phyloP scores from a whole-genome alignment of 106 monocot genomes.

The Cymbidium sinense region DNA sequence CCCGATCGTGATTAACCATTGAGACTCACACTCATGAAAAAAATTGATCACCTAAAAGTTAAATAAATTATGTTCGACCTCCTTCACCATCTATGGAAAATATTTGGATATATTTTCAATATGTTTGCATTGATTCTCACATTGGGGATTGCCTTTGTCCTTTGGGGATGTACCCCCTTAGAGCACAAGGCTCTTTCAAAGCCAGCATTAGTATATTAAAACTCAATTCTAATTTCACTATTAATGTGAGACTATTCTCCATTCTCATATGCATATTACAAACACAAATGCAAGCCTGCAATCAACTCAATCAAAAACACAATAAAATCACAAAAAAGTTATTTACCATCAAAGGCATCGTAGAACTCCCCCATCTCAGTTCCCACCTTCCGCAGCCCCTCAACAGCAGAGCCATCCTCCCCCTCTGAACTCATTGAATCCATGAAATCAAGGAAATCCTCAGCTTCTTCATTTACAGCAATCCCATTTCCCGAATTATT shows the following conservation, averaged over 20 bases:
- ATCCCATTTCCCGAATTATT: neutral
- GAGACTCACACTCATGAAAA: too few relatives aligned
- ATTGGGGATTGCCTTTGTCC: too few relatives aligned
- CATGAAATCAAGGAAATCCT: conserved; percentile 46
- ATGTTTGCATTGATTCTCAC: too few relatives aligned
- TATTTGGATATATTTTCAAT: too few relatives aligned
- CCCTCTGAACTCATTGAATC: conserved; percentile 39
- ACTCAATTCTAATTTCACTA: neutral
- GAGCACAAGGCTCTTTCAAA: too few relatives aligned
- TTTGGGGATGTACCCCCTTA: too few relatives aligned
- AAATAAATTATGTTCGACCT: too few relatives aligned
- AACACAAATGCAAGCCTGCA: neutral
- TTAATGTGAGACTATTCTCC: neutral
- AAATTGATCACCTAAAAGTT: too few relatives aligned
- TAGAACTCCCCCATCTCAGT: conserved; percentile 43
- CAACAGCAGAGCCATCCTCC: conserved; percentile 24
- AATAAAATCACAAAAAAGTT: neutral
- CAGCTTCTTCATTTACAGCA: conserved; percentile 16
- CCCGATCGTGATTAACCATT: too few relatives aligned
- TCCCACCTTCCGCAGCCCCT: conserved; percentile 18
- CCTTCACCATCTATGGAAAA: too few relatives aligned
- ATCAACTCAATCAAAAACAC: neutral
- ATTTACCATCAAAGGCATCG: conserved; percentile 65
- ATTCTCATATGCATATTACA: neutral
- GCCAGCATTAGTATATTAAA: neutral